These are phyloP conservation scores for Tieghemiomyces parasiticus DNA, from an alignment of 192 early-diverging fungal species.

Conservation along the genomic window DNA sequence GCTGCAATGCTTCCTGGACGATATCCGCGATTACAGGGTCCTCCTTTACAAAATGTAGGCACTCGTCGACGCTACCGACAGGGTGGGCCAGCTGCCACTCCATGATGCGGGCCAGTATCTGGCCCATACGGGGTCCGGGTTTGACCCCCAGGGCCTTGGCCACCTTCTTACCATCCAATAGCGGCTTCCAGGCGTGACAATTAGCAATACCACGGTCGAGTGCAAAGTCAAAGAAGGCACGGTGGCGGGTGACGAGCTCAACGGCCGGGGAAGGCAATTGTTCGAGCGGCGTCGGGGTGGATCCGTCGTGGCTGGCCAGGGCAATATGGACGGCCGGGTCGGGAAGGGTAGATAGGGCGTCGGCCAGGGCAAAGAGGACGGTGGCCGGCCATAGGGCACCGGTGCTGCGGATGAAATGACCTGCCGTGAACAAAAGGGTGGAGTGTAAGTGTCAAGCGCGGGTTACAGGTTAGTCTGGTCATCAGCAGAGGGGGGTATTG, in stretches of 20 bases:
- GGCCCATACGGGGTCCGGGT: constrained; percentile 53
- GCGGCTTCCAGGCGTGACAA: constrained; percentile 21
- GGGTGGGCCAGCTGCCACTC: constrained; percentile 72
- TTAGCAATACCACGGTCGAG: constrained; percentile 11
- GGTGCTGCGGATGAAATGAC: constrained; percentile 41
- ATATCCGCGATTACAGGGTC: constrained; percentile 8
- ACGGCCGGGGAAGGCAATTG: background rate
- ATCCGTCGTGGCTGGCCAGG: background rate
- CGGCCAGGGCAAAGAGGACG: constrained; percentile 29
- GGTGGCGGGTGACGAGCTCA: background rate
- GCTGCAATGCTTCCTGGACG: background rate
- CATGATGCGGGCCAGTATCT: constrained; percentile 51
- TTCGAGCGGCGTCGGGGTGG: background rate
- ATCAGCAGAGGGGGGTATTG: background rate
- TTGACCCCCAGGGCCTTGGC: constrained; percentile 42
- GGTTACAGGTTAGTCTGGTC: background rate
- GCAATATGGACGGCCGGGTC: no score
- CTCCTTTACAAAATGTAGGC: constrained; percentile 31
- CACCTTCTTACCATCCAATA: constrained; percentile 46
- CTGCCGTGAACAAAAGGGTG: no score
- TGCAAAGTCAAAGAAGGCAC: background rate
- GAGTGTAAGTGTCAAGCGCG: no score
- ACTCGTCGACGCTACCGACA: constrained; percentile 38
- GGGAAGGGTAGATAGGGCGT: constrained; percentile 26
- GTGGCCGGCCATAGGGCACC: constrained; percentile 36